A percentile compares a stretch with the other conserved stretches of the same genome.
phyloP scores from a whole-genome alignment of 1,139 yeast genomes.

The Lodderomyces beijingensis region DNA sequence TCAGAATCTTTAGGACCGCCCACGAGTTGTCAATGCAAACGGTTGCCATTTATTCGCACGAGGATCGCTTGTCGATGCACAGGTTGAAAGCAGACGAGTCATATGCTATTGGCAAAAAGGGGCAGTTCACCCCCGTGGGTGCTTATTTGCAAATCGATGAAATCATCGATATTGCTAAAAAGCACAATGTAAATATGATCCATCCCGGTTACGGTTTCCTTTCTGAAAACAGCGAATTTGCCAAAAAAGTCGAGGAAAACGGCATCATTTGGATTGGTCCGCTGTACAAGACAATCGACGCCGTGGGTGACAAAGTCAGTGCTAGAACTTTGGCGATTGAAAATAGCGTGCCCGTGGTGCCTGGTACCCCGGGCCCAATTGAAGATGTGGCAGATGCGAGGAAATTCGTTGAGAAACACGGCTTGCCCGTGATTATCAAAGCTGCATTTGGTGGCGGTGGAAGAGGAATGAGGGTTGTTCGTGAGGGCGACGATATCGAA shows the following conservation, averaged over 20 bases:
- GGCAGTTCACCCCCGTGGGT: slow-evolving; percentile 91
- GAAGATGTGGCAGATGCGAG: slow-evolving; percentile 73
- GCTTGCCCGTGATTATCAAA: slow-evolving; percentile 94
- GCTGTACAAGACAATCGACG: slow-evolving; percentile 77
- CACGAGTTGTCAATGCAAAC: slow-evolving; percentile 98
- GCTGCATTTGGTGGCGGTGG: slow-evolving; percentile 99
- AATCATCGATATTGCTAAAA: slow-evolving; percentile 83
- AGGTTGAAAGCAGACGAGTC: slow-evolving; percentile 90
- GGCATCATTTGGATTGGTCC: slow-evolving; percentile 99
- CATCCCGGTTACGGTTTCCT: slow-evolving; percentile 99
- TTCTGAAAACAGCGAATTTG: slow-evolving; percentile 92
- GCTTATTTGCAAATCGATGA: slow-evolving; percentile 96
- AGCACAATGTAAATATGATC: slow-evolving; percentile 88
- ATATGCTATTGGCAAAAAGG: slow-evolving; percentile 85
- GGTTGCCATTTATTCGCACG: slow-evolving; percentile 95
- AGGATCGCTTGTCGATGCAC: slow-evolving; percentile 93
- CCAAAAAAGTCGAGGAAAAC: slow-evolving; percentile 81
- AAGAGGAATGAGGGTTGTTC: slow-evolving; percentile 98
- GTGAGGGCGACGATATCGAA: slow-evolving; percentile 89
- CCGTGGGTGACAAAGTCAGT: slow-evolving; percentile 97
- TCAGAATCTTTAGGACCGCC: slow-evolving; percentile 91
- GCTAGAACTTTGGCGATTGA: slow-evolving; percentile 84
- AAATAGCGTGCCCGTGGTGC: slow-evolving; percentile 88
- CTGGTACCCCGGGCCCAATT: slow-evolving; percentile 98
- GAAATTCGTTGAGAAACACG: slow-evolving; percentile 74